Evolutionary conservation across 768 basidiomycete genomes (phyloP), one percentile per base, ranked within the genome.

Genomic region (Glaciozyma martinii): DNA sequence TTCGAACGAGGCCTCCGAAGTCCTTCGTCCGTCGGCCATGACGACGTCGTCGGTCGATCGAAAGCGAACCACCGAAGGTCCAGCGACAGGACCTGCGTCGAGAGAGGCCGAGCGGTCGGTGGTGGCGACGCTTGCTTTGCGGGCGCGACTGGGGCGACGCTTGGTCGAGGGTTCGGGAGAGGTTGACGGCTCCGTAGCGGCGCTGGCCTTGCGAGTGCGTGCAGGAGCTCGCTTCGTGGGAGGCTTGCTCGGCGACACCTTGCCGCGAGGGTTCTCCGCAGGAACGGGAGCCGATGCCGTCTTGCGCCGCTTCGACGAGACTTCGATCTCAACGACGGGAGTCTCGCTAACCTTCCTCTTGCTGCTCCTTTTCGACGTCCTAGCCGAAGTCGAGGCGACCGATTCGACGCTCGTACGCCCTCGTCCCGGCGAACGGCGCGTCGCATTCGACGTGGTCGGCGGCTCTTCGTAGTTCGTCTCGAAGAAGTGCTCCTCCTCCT

Each of bases 401-500:
- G 55, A 56, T 23, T 19, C 55, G 32, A 16, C 29, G 30, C 37
- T 25, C 37, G 55, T 30, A 5, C 55, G 55, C 15, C n/a, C 37
- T 43, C 33, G 33, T 7, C 15, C 27, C 29, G 59, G 40, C 44
- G 61, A 43, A 19, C 46, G 53, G 13, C 49, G 42, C 58, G 59
- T 64, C 27, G 27, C 18, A 59, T 63, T 69, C 30, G 10, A 13
- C 2, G 23, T 37, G 1, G 21, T 29, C 21, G 67, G 67, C 13
- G 25, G 23, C 10, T 50, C 61, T 3, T 58, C 49, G 58, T 60
- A 65, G 46, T 68, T 62, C 15, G 67, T 63, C 54, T 69, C 60
- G 12, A 56, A 9, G 25, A 55, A 12, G 1, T 23, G 27, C 37
- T 56, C 25, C 7, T 18, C 23, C 40, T 33, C 23, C 43, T 43